phyloP scores from a whole-genome alignment of 1,284 basidiomycete species.

The Schizophyllum commune region DNA sequence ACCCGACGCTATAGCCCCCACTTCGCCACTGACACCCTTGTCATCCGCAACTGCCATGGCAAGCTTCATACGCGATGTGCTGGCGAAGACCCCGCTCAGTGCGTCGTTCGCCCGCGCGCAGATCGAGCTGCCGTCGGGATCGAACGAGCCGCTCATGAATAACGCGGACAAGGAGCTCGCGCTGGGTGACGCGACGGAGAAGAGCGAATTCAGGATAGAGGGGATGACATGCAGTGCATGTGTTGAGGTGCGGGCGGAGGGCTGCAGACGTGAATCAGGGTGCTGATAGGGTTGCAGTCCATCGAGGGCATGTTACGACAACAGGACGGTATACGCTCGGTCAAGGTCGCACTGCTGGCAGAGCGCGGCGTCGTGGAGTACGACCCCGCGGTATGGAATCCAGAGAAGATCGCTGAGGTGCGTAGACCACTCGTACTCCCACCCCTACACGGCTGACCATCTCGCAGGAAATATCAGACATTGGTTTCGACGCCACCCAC shows the following conservation, averaged over 20 bases:
- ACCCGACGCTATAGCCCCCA: neutral
- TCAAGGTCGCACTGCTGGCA: constrained; percentile 91
- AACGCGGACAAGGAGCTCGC: constrained; percentile 15
- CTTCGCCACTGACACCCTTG: neutral
- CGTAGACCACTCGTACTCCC: constrained; percentile 17
- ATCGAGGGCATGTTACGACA: constrained; percentile 87
- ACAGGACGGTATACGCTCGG: constrained; percentile 78
- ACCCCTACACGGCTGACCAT: constrained; percentile 9
- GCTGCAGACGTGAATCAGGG: neutral
- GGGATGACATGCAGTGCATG: constrained; percentile 93
- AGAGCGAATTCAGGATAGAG: constrained; percentile 72
- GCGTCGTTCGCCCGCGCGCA: constrained; percentile 16
- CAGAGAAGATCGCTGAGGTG: constrained; percentile 73
- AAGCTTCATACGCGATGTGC: constrained; percentile 21
- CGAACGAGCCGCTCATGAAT: constrained; percentile 28
- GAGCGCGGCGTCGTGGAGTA: constrained; percentile 91
- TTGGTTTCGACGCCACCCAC: constrained; percentile 83
- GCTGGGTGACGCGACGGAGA: constrained; percentile 20
- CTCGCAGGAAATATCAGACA: constrained; percentile 79
- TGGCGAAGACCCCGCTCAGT: constrained; percentile 18
- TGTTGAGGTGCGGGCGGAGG: constrained; percentile 60
- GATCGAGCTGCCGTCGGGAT: constrained; percentile 18
- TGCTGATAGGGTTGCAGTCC: constrained; percentile 38
- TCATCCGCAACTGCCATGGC: constrained; percentile 14
- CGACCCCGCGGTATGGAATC: constrained; percentile 75